A percentile compares a stretch with the other conserved stretches of the same genome.
phyloP scores from a whole-genome alignment of 306 rosid genomes.

The Trifolium dubium region DNA sequence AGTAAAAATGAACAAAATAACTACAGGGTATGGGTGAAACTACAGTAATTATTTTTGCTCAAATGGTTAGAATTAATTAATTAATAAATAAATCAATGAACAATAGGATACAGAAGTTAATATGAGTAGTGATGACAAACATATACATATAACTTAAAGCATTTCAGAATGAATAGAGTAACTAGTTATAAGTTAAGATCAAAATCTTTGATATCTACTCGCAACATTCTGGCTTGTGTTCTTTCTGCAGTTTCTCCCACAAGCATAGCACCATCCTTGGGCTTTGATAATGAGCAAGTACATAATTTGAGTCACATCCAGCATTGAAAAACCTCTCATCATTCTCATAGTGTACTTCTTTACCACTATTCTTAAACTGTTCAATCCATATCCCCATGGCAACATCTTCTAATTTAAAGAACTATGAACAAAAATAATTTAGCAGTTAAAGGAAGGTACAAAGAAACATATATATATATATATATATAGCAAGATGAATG shows the following conservation, averaged over 20 bases:
- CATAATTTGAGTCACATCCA: conserved; percentile 77
- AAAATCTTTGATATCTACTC: conserved; percentile 54
- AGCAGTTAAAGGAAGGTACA: conserved; percentile 6
- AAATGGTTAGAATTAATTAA: conserved; percentile 33
- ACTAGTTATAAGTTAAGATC: neutral
- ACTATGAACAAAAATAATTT: conserved; percentile 47
- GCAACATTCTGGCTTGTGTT: conserved; percentile 66
- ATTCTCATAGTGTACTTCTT: conserved; percentile 66
- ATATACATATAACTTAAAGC: conserved; percentile 6
- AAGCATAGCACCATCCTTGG: conserved; percentile 87
- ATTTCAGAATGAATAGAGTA: conserved; percentile 9
- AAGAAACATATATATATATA: neutral
- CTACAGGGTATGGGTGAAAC: neutral
- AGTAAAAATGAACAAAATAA: too few relatives aligned
- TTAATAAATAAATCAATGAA: conserved; percentile 50
- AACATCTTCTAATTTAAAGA: conserved; percentile 94
- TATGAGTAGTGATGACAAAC: conserved; percentile 5
- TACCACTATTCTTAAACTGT: conserved; percentile 65
- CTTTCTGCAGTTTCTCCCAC: conserved; percentile 89
- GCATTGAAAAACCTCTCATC: conserved; percentile 86
- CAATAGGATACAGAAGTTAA: conserved; percentile 22
- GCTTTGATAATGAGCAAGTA: conserved; percentile 86
- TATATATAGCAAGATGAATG: neutral
- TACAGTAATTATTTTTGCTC: neutral
- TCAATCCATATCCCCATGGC: conserved; percentile 97